A percentile compares a stretch with the other conserved stretches of the same genome.
Conservation (phyloP, 305 asterid genomes). For the Fraxinus floribunda region DNA sequence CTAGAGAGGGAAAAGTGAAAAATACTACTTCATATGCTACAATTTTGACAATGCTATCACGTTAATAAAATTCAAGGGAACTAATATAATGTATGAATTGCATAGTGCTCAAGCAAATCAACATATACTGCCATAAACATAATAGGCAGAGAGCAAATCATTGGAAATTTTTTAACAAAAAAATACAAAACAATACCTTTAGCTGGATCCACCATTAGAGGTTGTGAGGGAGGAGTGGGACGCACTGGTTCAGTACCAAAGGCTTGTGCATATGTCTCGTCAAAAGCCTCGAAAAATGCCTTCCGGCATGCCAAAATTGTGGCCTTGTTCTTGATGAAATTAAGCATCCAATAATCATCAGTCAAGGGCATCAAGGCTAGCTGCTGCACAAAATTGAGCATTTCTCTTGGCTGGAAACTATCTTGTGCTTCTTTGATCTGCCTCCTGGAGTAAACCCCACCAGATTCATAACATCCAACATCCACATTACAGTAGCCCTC, state of each 20-base stretch:
- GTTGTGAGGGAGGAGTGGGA: conserved; percentile 51
- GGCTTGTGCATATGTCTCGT: conserved; percentile 91
- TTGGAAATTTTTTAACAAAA: not conserved
- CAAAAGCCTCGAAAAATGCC: conserved; percentile 71
- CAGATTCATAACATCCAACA: conserved; percentile 62
- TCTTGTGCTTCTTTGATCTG: conserved; percentile 72
- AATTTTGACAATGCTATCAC: not conserved
- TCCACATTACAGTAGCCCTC: conserved; percentile 65
- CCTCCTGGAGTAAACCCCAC: conserved; percentile 45
- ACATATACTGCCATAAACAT: not conserved
- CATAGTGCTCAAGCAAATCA: not conserved
- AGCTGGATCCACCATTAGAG: conserved; percentile 48
- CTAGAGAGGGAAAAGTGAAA: not conserved
- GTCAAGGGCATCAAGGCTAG: conserved; percentile 58
- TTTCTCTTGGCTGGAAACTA: conserved; percentile 55
- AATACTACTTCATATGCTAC: not conserved
- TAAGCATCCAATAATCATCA: conserved; percentile 34
- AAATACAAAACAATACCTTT: conserved; percentile 49
- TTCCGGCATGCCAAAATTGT: conserved; percentile 63
- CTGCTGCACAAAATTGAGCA: conserved; percentile 51
- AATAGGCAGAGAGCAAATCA: not conserved
- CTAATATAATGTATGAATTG: not conserved
- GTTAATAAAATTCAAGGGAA: not conserved
- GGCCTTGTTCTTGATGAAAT: conserved; percentile 66
- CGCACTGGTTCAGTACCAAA: conserved; percentile 65